phyloP scores from a whole-genome alignment of 2,329 filamentous ascomycete genomes.

The Arachnomyces sp. region DNA sequence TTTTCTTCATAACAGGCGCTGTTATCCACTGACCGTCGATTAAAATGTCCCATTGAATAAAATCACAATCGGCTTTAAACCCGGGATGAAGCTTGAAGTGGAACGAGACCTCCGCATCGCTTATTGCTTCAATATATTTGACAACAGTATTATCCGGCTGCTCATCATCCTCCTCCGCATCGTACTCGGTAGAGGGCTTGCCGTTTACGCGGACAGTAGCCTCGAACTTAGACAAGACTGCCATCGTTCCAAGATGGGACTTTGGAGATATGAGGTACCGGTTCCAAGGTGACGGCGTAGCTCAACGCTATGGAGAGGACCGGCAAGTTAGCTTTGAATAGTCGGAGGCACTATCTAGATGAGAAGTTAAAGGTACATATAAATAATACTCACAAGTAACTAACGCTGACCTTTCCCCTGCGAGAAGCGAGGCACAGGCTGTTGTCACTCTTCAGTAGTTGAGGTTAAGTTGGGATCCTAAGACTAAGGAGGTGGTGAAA shows the following conservation, averaged over 20 bases:
- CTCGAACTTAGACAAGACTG: conserved; percentile 6
- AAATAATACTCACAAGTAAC: no score
- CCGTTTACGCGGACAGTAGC: conserved; percentile 15
- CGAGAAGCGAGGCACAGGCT: no score
- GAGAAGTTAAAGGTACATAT: no score
- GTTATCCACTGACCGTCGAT: conserved; percentile 16
- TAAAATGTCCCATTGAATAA: conserved; percentile 7
- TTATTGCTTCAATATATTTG: conserved; percentile 25
- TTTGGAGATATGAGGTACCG: no score
- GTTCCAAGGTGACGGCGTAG: no score
- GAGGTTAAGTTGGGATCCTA: conserved; percentile 11
- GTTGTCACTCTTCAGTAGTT: no score
- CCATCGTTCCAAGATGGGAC: conserved; percentile 7
- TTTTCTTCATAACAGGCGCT: neutral
- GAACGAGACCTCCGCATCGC: conserved; percentile 19
- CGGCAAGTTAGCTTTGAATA: no score
- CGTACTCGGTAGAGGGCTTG: conserved; percentile 18
- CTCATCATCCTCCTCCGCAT: conserved; percentile 14
- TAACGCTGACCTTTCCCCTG: no score
- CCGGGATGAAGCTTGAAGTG: conserved; percentile 5
- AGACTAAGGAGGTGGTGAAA: no score
- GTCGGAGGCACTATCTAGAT: no score
- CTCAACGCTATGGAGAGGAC: no score
- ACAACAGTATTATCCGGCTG: conserved; percentile 10
- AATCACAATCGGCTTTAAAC: conserved; percentile 8